Conservation (phyloP, 306 rosid genomes). For the Chamaecrista fasciculata region DNA sequence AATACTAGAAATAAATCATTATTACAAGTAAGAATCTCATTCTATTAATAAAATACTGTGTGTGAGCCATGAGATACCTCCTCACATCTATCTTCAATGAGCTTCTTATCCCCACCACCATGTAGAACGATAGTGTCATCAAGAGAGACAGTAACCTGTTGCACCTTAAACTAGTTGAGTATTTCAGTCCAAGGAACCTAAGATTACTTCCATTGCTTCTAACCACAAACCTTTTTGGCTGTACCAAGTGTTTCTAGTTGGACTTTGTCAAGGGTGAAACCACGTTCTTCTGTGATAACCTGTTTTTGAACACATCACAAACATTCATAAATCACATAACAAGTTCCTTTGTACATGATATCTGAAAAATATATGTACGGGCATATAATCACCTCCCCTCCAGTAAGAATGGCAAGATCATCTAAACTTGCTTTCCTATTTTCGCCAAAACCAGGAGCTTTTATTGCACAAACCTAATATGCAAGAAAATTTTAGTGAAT, state of each 20-base stretch:
- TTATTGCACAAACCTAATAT: constrained; percentile 87
- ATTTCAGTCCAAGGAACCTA: constrained; percentile 6
- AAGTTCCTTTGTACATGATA: not conserved
- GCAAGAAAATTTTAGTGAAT: constrained; percentile 30
- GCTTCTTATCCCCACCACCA: constrained; percentile 96
- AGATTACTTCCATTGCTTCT: constrained; percentile 16
- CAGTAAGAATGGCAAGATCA: constrained; percentile 83
- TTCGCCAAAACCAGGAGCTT: constrained; percentile 99
- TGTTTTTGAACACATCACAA: constrained; percentile 40
- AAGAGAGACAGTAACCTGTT: constrained; percentile 74
- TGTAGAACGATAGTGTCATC: constrained; percentile 84
- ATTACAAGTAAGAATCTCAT: not conserved
- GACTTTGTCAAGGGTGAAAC: constrained; percentile 81
- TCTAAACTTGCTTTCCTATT: constrained; percentile 78
- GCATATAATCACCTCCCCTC: constrained; percentile 76
- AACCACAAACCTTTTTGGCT: constrained; percentile 72
- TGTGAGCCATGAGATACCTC: constrained; percentile 47
- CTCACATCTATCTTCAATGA: constrained; percentile 87
- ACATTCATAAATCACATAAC: constrained; percentile 2
- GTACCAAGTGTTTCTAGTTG: constrained; percentile 80
- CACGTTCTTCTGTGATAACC: constrained; percentile 78
- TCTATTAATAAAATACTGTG: not conserved
- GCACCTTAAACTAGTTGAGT: constrained; percentile 27
- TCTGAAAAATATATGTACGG: constrained; percentile 17
- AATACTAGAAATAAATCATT: no score